These are phyloP conservation scores for Podochytrium sp. DNA, from an alignment of 192 early-diverging fungal species.

Conservation along the genomic window DNA sequence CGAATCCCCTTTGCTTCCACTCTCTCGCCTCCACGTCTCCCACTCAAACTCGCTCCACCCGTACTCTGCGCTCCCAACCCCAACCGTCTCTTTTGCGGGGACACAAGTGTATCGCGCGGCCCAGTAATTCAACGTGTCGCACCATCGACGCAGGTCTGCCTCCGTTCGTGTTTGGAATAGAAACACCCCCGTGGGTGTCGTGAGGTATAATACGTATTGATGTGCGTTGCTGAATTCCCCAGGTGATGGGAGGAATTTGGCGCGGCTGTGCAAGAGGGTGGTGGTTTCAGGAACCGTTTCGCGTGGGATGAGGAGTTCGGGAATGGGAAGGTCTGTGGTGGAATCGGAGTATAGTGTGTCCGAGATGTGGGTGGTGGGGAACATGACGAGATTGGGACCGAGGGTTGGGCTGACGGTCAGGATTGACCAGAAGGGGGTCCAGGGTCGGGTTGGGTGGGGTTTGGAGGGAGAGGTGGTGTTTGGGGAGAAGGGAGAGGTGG, in stretches of 20 bases:
- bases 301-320: not conserved
- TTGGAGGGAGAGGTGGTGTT: too few species aligned
- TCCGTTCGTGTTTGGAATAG: constrained; percentile 83
- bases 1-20: too few species aligned
- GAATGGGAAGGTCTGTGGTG: not conserved
- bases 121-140: constrained; percentile 91
- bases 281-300: not conserved
- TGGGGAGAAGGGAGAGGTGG: too few species aligned
- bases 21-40: constrained; percentile 30
- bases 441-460: too few species aligned
- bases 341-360: not conserved
- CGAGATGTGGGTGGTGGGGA: not conserved
- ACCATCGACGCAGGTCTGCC: constrained; percentile 82
- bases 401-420: not conserved
- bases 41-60: constrained; percentile 75
- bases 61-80: constrained; percentile 81
- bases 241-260: constrained; percentile 81
- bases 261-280: constrained; percentile 73
- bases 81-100: constrained; percentile 81
- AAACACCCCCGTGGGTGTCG: constrained; percentile 78
- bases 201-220: constrained; percentile 84
- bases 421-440: not conserved
- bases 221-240: constrained; percentile 81
- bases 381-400: not conserved
- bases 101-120: constrained; percentile 89